Conservation (phyloP, 78 protist species). For the Cyanophora paradoxa region DNA sequence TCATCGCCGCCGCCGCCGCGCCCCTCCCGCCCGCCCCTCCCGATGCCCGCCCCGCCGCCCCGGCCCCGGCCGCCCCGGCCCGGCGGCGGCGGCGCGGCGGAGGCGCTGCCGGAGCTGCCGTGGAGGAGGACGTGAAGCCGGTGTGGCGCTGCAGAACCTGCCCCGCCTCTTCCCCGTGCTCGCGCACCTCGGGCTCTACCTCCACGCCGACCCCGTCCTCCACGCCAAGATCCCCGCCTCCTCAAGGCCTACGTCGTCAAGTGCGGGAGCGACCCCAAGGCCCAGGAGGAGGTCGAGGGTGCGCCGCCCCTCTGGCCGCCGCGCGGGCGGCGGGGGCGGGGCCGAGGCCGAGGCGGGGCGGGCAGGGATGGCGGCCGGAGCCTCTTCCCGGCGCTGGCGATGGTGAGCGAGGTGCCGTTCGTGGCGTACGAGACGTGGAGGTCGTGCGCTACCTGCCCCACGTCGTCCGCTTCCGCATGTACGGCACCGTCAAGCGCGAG, state of each 20-base stretch:
- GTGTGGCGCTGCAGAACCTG: too few relatives aligned
- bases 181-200: background rate
- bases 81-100: background rate
- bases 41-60: background rate
- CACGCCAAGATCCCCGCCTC: background rate
- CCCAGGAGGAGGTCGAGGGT: background rate
- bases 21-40: background rate
- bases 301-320: background rate
- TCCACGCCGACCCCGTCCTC: background rate
- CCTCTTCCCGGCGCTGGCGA: constrained; percentile 9
- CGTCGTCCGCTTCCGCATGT: background rate
- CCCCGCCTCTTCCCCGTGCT: background rate
- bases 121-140: background rate
- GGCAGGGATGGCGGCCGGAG: background rate
- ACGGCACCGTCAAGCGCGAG: background rate
- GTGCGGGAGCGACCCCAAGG: background rate
- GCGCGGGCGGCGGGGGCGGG: background rate
- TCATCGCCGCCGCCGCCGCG: background rate
- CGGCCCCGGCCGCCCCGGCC: background rate
- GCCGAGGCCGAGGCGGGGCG: background rate
- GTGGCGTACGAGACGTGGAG: background rate
- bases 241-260: background rate
- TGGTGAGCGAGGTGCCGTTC: background rate
- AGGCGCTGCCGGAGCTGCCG: background rate
- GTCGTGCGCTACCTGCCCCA: background rate